These are phyloP conservation scores for Tagetes patula DNA, from an alignment of 129 eudicot genomes.

Conservation along the genomic window DNA sequence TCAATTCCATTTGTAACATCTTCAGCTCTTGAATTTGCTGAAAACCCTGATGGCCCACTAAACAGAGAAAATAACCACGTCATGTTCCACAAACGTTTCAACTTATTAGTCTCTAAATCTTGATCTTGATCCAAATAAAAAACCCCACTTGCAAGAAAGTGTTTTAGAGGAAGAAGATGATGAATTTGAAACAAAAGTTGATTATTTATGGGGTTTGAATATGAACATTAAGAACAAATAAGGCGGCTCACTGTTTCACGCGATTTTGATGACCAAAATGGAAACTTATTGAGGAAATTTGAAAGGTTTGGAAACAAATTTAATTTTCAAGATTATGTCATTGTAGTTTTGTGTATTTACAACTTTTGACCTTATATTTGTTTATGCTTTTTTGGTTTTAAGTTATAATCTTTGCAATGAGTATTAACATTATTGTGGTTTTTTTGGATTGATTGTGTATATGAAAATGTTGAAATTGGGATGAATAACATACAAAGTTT, in stretches of 20 bases:
- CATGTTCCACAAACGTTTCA: constrained; percentile 29
- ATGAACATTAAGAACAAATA: neutral
- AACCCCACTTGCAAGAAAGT: neutral
- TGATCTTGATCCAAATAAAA: constrained; percentile 9
- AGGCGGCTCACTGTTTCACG: constrained; percentile 20
- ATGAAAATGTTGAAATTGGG: neutral
- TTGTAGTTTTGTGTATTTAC: neutral
- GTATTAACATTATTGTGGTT: neutral
- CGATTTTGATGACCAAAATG: constrained; percentile 11
- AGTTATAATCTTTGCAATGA: neutral
- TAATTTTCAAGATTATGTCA: neutral
- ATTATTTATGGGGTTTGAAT: neutral
- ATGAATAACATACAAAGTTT: neutral
- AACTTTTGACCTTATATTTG: neutral
- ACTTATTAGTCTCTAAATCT: constrained; percentile 6
- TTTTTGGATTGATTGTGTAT: neutral
- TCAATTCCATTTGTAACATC: constrained; percentile 41
- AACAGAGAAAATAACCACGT: constrained; percentile 62
- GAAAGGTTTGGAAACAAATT: constrained; percentile 4
- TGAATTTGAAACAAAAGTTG: neutral
- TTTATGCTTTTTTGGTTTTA: neutral
- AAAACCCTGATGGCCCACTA: constrained; percentile 42
- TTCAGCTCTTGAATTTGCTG: constrained; percentile 44
- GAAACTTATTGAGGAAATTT: constrained; percentile 2
- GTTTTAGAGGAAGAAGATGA: constrained; percentile 5